phyloP scores from a whole-genome alignment of 306 rosid species.

The Cucurbita ficifolia region DNA sequence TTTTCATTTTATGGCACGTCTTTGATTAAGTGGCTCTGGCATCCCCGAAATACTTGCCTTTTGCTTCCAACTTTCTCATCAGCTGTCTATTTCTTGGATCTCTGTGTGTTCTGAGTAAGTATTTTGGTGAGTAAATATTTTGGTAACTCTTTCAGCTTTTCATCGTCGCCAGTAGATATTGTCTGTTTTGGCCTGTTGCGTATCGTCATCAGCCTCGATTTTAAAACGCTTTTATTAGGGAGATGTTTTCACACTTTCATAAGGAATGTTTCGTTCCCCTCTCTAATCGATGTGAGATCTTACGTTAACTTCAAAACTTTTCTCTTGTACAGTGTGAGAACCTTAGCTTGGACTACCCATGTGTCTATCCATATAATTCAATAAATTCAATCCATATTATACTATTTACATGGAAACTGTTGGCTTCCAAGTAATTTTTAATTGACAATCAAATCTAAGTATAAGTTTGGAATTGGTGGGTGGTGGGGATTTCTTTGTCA shows the following conservation, averaged over 20 bases:
- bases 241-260: too few relatives aligned
- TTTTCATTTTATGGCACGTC: neutral
- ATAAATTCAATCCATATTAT: neutral
- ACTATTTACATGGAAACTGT: neutral
- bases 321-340: neutral
- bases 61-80: neutral
- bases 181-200: too few relatives aligned
- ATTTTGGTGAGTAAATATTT: neutral
- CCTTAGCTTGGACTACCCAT: neutral
- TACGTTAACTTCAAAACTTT: neutral
- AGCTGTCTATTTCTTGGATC: slow-evolving; percentile 2
- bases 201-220: too few relatives aligned
- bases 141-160: neutral
- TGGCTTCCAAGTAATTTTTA: neutral
- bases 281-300: too few relatives aligned
- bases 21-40: neutral
- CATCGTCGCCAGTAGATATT: too few relatives aligned
- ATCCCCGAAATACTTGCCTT: neutral
- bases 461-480: neutral
- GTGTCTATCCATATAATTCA: neutral
- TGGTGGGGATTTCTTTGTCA: neutral
- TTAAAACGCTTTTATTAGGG: too few relatives aligned
- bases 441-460: neutral
- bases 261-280: too few relatives aligned
- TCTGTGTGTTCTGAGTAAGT: neutral